Conservation (phyloP, 225 moss, liverwort and hornwort species). For the Physcomitrellopsis africana region DNA sequence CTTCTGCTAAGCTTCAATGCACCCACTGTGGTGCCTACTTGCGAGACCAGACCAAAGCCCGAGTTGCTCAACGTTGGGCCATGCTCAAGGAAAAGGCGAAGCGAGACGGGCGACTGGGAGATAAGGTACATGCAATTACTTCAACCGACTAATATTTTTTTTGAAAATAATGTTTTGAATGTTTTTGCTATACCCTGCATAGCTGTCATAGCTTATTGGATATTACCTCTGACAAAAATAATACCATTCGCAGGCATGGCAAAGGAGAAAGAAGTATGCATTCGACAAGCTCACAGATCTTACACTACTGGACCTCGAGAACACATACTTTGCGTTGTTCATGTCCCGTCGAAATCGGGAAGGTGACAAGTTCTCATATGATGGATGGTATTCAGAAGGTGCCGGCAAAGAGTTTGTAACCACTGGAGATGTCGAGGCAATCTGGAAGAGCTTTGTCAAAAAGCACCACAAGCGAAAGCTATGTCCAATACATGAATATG, state of each 20-base stretch:
- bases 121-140: conserved; percentile 46
- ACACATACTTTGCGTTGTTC: conserved; percentile 62
- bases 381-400: conserved; percentile 67
- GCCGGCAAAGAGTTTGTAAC: conserved; percentile 67
- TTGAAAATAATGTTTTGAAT: not conserved
- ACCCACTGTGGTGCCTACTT: conserved; percentile 67
- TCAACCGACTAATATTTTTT: not conserved
- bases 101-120: conserved; percentile 63
- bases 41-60: conserved; percentile 71
- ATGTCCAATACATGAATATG: conserved; percentile 35
- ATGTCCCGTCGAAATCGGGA: conserved; percentile 68
- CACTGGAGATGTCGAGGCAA: conserved; percentile 62
- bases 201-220: not conserved
- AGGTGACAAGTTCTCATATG: conserved; percentile 65
- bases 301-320: conserved; percentile 60
- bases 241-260: conserved; percentile 47
- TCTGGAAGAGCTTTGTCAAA: conserved; percentile 69
- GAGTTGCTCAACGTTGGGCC: conserved; percentile 70
- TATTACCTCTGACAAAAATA: conserved; percentile 19
- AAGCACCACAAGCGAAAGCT: conserved; percentile 66
- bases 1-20: conserved; percentile 67
- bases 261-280: conserved; percentile 71
- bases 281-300: conserved; percentile 68
- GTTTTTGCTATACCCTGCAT: not conserved
- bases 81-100: conserved; percentile 68